Evolutionary conservation across 768 basidiomycete genomes (phyloP), one percentile per base, ranked within the genome.

Genomic region (Tulasnella sp.): DNA sequence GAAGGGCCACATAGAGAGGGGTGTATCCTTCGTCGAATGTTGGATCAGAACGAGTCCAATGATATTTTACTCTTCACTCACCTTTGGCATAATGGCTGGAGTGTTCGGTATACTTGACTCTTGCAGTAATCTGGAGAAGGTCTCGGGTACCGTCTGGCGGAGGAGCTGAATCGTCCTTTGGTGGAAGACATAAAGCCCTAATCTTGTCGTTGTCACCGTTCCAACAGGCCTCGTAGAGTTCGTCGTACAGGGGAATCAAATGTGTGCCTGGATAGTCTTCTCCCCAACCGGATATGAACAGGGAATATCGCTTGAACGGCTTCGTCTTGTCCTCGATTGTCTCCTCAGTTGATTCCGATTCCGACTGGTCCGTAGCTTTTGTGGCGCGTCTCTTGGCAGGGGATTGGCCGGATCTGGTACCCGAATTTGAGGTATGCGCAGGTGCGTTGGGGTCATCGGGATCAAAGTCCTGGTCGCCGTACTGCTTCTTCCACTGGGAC

Each of bases 161-260:
- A 13, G 69, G 40, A 39, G 37, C 26, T 20, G 79, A 74, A 26
- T 83, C 81, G 9, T 73, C 81, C 40, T 85, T 82, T 4, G 85
- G 81, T 0, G 89, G 89, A 23, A 90, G 82, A 81, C 90, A 91
- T 7, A 91, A 83, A 32, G 85, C 82, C 80, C 88, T 84, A 35
- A 91, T 85, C 77, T 84, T 86, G 29, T 83, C 86, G 74, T 88
- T 87, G 81, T 90, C 86, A 1, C 90, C 90, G 3, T 81, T 80
- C 81, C 85, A 88, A 80, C 87, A 89, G 3, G 90, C 90, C 80
- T 89, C 88, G 79, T 84, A 90, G 0, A 91, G 85, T 78, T 89
- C 87, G 70, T 90, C 87, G 80, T 90, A 91, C 2, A 81, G 78
- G 23, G 82, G 77, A 26, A 82, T 82, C 67, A 86, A 80, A 79